Evolutionary conservation across 2,329 filamentous ascomycete genomes (phyloP).

Genomic region (Scorias spongiosa): DNA sequence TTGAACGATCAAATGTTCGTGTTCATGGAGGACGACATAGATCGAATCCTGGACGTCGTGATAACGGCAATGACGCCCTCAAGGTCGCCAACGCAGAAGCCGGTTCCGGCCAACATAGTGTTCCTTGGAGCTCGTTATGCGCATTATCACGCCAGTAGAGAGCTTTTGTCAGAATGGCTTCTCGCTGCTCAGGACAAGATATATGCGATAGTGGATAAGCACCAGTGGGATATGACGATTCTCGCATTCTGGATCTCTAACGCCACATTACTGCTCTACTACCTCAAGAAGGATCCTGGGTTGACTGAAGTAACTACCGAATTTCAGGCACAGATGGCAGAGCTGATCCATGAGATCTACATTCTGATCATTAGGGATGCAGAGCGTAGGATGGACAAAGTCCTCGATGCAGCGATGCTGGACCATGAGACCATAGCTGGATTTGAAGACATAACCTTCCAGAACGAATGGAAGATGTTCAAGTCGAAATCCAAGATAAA

Average conservation of each 20-base stretch:
- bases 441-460: slow-evolving; percentile 90
- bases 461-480: slow-evolving; percentile 97
- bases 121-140: slow-evolving; percentile 93
- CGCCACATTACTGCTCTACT: slow-evolving; percentile 85
- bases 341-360: slow-evolving; percentile 95
- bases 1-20: slow-evolving; percentile 99
- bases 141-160: slow-evolving; percentile 82
- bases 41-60: slow-evolving; percentile 82
- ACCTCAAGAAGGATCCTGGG: slow-evolving; percentile 84
- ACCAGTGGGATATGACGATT: slow-evolving; percentile 99
- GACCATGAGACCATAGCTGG: slow-evolving; percentile 97
- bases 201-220: slow-evolving; percentile 84
- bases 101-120: slow-evolving; percentile 90
- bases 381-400: slow-evolving; percentile 89
- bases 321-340: slow-evolving; percentile 84
- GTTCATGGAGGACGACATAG: slow-evolving; percentile 87
- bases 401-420: slow-evolving; percentile 82
- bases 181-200: slow-evolving; percentile 87
- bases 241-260: slow-evolving; percentile 98
- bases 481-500: slow-evolving; percentile 82
- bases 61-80: slow-evolving; percentile 98
- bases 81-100: slow-evolving; percentile 89
- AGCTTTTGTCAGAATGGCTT: slow-evolving; percentile 67
- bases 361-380: slow-evolving; percentile 94
- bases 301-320: slow-evolving; percentile 67